phyloP scores from a whole-genome alignment of 1,139 yeast genomes.

The Martiniozyma asiatica region DNA sequence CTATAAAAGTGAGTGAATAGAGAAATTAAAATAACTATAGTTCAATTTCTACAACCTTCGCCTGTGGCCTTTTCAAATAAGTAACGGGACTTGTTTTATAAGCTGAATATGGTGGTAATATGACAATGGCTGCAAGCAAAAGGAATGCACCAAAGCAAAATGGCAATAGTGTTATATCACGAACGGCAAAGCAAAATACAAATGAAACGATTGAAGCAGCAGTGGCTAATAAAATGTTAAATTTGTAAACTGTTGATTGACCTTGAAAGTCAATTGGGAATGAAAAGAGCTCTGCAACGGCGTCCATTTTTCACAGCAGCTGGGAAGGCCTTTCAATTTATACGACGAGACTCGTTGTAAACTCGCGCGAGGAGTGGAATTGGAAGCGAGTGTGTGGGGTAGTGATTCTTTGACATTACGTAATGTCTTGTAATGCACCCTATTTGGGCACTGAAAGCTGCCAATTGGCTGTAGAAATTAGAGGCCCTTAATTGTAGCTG shows the following conservation, averaged over 20 bases:
- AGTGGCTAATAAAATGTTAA: slow-evolving; percentile 17
- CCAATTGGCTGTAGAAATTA: no score
- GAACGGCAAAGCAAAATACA: slow-evolving; percentile 33
- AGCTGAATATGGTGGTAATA: slow-evolving; percentile 45
- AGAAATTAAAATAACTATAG: no score
- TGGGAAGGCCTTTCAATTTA: no score
- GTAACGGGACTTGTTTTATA: slow-evolving; percentile 35
- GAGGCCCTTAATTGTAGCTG: no score
- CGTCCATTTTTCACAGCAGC: no score
- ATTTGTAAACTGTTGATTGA: slow-evolving; percentile 33
- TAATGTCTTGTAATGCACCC: no score
- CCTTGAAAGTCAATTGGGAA: slow-evolving; percentile 44
- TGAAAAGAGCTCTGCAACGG: slow-evolving; percentile 7
- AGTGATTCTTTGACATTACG: no score
- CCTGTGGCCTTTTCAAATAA: slow-evolving; percentile 25
- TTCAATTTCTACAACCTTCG: slow-evolving; percentile 10
- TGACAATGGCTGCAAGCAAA: slow-evolving; percentile 26
- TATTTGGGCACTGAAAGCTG: no score
- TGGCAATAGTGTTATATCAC: slow-evolving; percentile 28
- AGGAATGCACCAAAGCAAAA: slow-evolving; percentile 28
- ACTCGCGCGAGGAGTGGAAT: no score
- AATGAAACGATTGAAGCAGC: slow-evolving; percentile 28
- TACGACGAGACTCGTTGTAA: no score
- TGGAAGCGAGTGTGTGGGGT: no score
- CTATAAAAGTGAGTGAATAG: no score